Evolutionary conservation across 306 rosid species (phyloP).

Genomic region (Vigna mungo): DNA sequence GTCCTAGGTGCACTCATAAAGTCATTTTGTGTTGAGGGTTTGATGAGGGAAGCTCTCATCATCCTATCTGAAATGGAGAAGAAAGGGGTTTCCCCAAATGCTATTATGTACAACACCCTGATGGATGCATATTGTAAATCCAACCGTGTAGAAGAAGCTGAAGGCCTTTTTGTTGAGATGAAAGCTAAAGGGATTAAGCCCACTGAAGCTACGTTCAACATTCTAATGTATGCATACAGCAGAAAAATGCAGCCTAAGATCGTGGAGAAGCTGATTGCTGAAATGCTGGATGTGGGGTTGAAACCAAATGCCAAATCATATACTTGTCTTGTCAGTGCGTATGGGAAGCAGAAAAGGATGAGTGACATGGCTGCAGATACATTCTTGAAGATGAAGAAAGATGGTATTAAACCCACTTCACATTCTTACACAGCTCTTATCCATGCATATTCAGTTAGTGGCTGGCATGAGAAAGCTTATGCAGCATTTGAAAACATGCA

Average conservation of each 20-base stretch:
- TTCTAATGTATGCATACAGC: conserved; percentile 81
- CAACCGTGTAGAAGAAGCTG: conserved; percentile 82
- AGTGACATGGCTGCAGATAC: conserved; percentile 93
- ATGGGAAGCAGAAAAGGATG: conserved; percentile 80
- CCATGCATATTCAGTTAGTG: conserved; percentile 82
- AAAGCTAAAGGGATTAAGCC: conserved; percentile 76
- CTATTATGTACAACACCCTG: conserved; percentile 81
- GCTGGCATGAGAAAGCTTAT: conserved; percentile 94
- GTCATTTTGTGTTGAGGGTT: conserved; percentile 86
- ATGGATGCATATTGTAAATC: conserved; percentile 80
- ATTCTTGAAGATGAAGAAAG: conserved; percentile 86
- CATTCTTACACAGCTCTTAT: conserved; percentile 90
- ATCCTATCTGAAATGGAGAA: conserved; percentile 79
- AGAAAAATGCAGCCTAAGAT: conserved; percentile 84
- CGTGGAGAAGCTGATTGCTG: conserved; percentile 76
- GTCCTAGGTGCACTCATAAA: conserved; percentile 81
- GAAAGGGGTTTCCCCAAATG: conserved; percentile 71
- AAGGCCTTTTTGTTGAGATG: conserved; percentile 89
- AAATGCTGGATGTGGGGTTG: conserved; percentile 84
- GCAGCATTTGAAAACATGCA: conserved; percentile 76
- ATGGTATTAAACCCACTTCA: conserved; percentile 79
- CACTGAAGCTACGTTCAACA: conserved; percentile 72
- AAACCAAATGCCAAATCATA: conserved; percentile 80
- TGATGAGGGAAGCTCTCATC: conserved; percentile 82
- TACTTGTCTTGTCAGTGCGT: conserved; percentile 88